These are phyloP conservation scores for Entomortierella beljakovae DNA, from an alignment of 192 early-diverging fungal genomes.

Conservation along the genomic window DNA sequence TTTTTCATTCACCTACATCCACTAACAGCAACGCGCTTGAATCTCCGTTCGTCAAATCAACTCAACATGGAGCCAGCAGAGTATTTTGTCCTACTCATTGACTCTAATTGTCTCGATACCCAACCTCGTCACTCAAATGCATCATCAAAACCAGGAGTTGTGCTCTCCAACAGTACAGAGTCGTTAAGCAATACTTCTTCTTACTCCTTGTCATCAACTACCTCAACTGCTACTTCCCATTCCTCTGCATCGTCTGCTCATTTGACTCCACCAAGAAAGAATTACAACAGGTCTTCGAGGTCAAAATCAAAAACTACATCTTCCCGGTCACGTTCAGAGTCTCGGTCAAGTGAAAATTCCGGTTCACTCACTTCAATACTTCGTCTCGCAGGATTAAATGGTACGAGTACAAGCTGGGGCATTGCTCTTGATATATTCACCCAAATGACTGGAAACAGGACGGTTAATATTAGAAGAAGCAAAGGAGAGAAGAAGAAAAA, in stretches of 20 bases:
- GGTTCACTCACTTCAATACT: constrained; percentile 33
- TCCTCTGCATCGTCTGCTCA: constrained; percentile 14
- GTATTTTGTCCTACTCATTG: constrained; percentile 24
- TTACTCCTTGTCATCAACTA: constrained; percentile 29
- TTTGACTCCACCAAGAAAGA: constrained; percentile 22
- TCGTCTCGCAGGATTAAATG: constrained; percentile 37
- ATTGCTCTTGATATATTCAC: no score
- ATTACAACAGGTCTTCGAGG: constrained; percentile 13
- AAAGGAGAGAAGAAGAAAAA: constrained; percentile 11
- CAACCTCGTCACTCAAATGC: background rate
- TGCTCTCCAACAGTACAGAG: constrained; percentile 4
- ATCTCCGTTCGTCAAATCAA: no score
- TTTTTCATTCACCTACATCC: background rate
- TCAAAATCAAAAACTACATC: constrained; percentile 44
- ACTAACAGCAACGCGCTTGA: background rate
- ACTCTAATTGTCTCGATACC: constrained; percentile 24
- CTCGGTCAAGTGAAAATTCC: constrained; percentile 33
- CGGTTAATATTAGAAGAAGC: background rate
- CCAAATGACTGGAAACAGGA: background rate
- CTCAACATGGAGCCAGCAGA: constrained; percentile 37
- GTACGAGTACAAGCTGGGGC: background rate
- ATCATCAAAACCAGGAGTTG: constrained; percentile 7
- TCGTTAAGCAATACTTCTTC: constrained; percentile 21
- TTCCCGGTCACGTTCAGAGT: constrained; percentile 44
- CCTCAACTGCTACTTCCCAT: constrained; percentile 27